These are phyloP conservation scores for Penicillium sp. DNA, from an alignment of 2,329 filamentous ascomycete species.

Conservation along the genomic window DNA sequence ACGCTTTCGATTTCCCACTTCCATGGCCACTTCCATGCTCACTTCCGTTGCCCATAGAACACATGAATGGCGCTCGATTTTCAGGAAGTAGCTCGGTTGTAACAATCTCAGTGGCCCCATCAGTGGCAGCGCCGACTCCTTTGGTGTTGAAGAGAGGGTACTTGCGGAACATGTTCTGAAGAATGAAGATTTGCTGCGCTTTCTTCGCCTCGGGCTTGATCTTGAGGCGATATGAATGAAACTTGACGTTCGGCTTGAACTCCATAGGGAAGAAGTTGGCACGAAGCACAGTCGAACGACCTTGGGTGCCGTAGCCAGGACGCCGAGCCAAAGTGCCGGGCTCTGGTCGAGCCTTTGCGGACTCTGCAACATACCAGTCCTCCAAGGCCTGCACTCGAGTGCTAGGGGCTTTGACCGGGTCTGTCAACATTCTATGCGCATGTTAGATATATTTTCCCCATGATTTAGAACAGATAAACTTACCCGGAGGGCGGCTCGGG, in stretches of 20 bases:
- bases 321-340: conserved; percentile 8
- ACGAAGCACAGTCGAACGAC: conserved; percentile 3
- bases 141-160: background rate
- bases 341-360: background rate
- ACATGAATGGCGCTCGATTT: background rate
- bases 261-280: conserved; percentile 18
- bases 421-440: conserved; percentile 4
- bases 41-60: background rate
- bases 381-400: background rate
- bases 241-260: conserved; percentile 3
- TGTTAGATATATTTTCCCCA: conserved; percentile 1
- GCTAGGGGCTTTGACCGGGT: background rate
- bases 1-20: background rate
- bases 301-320: conserved; percentile 18
- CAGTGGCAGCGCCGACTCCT: conserved; percentile 7
- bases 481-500: background rate
- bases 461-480: background rate
- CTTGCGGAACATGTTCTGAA: background rate
- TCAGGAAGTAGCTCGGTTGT: background rate
- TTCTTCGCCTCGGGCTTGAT: conserved; percentile 1
- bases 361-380: conserved; percentile 2
- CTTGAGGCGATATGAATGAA: conserved; percentile 9
- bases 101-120: conserved; percentile 15
- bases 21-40: background rate
- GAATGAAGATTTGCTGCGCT: conserved; percentile 8